Conservation (phyloP, 306 rosid species). For the Dryas octopetala region DNA sequence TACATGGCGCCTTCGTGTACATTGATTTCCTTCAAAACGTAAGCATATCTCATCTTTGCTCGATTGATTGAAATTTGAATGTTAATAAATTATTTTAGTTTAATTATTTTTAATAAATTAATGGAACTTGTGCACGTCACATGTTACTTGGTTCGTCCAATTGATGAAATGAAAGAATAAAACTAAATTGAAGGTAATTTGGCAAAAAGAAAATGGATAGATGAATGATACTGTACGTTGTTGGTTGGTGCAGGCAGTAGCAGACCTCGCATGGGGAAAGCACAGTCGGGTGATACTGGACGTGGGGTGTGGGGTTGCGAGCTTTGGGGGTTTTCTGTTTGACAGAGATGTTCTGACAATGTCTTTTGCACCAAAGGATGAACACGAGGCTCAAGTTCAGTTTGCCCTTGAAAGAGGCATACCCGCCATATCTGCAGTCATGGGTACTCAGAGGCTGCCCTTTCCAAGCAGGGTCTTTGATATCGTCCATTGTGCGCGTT, state of each 20-base stretch:
- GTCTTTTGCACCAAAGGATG: constrained; percentile 98
- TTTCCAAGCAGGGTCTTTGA: constrained; percentile 82
- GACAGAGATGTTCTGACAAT: constrained; percentile 80
- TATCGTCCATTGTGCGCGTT: constrained; percentile 75
- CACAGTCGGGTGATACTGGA: constrained; percentile 72
- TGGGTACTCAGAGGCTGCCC: constrained; percentile 90
- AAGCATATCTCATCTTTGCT: not conserved
- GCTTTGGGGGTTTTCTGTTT: constrained; percentile 85
- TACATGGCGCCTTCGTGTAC: constrained; percentile 89
- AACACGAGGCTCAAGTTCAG: constrained; percentile 93
- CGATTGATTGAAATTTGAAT: too few relatives aligned
- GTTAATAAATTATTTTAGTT: too few relatives aligned
- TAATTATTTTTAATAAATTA: too few relatives aligned
- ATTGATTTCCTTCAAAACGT: constrained; percentile 83
- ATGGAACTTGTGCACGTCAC: too few relatives aligned
- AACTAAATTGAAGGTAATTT: too few relatives aligned
- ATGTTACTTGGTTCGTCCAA: too few relatives aligned
- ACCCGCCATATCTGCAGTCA: constrained; percentile 91
- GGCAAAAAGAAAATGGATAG: not conserved
- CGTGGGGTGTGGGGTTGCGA: constrained; percentile 95
- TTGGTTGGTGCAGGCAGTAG: constrained; percentile 53
- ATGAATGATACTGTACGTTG: not conserved
- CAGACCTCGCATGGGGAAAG: constrained; percentile 71
- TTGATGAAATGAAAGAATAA: too few relatives aligned
- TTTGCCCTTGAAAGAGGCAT: constrained; percentile 95